Base-by-base conservation (phyloP, 805 yeast genomes). In the Candida wancherniae region DNA sequence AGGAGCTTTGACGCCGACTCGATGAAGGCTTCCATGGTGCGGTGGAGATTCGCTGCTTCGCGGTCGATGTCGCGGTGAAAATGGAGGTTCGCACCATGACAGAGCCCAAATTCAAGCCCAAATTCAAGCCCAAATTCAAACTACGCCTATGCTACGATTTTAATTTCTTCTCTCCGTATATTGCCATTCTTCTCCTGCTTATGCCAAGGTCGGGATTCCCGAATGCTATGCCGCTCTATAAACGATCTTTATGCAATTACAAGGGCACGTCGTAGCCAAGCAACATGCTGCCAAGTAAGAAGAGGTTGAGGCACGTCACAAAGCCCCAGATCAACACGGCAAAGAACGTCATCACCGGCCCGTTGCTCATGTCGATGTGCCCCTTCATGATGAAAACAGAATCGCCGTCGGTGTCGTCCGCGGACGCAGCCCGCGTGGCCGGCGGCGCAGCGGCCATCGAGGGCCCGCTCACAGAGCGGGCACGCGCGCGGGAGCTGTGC, bases 221-320 rank as follows among this genome's bases (percentile, higher is more conserved):
- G n/a, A n/a, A n/a, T n/a, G n/a, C n/a, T n/a, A n/a, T n/a, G n/a
- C n/a, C n/a, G n/a, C n/a, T 28, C 26, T 13, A 28, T 18, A 15
- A 21, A 15, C 19, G 15, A 22, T 33, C 32, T 33, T 14, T 24
- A 11, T 33, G 24, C 29, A 33, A 17, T 19, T 50, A 73, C 30
- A 73, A 57, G 33, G 73, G 75, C 20, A 72, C 71, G 32, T 71
- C 76, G 26, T 66, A 71, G 12, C 78, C 80, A 29, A 63, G 33
- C 6, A 64, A 37, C 56, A 68, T 71, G 17, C 77, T 50, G 17
- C 58, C 63, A 10, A 86, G 73, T 47, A 86, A 64, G 61, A 81
- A 85, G 36, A 80, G 60, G 49, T 86, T 86, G 48, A 86, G 69
- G 15, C 75, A 63, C 6, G 87, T 74, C 14, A 86, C 83, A 15